A percentile compares a stretch with the other conserved stretches of the same genome.
These are phyloP conservation scores for Maudiozyma saulgeensis DNA, from an alignment of 805 yeast species.

Conservation along the genomic window DNA sequence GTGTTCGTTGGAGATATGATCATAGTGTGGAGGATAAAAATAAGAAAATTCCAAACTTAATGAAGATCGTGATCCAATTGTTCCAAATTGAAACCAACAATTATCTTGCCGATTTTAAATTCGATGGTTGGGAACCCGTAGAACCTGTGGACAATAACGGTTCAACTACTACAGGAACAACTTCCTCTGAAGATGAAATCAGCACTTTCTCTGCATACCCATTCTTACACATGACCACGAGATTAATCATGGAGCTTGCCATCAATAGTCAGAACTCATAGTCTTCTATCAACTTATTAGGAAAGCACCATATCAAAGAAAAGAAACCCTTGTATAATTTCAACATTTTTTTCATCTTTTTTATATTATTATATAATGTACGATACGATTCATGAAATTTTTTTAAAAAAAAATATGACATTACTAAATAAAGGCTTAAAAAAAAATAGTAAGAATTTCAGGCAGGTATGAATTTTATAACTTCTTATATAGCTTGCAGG, in stretches of 20 bases:
- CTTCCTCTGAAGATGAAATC: constrained; percentile 21
- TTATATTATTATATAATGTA: neutral
- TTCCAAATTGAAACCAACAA: constrained; percentile 94
- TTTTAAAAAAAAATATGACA: neutral
- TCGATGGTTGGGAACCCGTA: constrained; percentile 82
- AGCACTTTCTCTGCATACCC: constrained; percentile 94
- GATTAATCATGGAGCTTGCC: constrained; percentile 91
- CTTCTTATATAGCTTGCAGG: neutral
- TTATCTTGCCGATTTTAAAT: constrained; percentile 91
- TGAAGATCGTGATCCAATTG: constrained; percentile 95
- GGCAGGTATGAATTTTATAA: no score
- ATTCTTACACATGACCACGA: constrained; percentile 82
- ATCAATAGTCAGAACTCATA: constrained; percentile 41
- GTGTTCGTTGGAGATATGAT: constrained; percentile 85
- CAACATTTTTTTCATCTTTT: neutral
- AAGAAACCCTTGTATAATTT: neutral
- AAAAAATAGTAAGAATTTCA: neutral
- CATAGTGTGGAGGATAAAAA: constrained; percentile 26
- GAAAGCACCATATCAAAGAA: neutral
- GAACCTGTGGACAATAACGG: constrained; percentile 44
- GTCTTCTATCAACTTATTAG: neutral
- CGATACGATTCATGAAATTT: neutral
- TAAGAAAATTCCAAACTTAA: constrained; percentile 53
- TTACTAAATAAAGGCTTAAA: neutral
- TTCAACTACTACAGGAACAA: constrained; percentile 37